Percentiles rank a stretch among this genome's conserved stretches.
Conservation (phyloP, 1,284 basidiomycete genomes). For the Wolfiporia cocos region DNA sequence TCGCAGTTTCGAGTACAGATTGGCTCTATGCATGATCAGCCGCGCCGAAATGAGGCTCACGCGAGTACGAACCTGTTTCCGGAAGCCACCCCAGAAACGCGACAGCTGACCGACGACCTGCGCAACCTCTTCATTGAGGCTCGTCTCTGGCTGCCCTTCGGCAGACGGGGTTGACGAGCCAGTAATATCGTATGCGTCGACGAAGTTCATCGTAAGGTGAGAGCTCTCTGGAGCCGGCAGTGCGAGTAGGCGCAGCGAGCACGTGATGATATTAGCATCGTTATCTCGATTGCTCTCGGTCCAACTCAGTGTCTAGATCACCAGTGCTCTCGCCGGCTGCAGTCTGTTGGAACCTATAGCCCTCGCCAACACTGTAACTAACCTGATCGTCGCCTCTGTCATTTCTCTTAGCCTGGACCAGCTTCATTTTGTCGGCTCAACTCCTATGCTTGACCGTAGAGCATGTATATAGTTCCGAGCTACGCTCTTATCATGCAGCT, state of each 20-base stretch:
- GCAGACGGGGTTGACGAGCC: constrained; percentile 40
- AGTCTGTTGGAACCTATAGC: too few species aligned
- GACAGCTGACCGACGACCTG: constrained; percentile 84
- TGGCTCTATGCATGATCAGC: constrained; percentile 51
- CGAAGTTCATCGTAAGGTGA: constrained; percentile 53
- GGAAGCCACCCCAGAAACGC: constrained; percentile 84
- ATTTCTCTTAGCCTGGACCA: too few species aligned
- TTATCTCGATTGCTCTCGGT: too few species aligned
- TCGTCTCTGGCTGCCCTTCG: constrained; percentile 41
- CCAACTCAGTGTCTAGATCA: too few species aligned
- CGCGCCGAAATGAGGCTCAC: not conserved
- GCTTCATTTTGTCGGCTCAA: too few species aligned
- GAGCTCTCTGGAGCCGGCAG: not conserved
- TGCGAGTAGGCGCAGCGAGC: not conserved
- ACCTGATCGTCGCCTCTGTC: too few species aligned
- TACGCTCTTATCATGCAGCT: too few species aligned
- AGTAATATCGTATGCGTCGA: constrained; percentile 59
- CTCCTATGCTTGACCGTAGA: too few species aligned
- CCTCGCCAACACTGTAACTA: too few species aligned
- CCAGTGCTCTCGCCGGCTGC: too few species aligned
- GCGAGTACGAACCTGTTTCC: constrained; percentile 64
- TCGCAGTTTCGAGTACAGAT: constrained; percentile 62
- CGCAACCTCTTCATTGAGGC: constrained; percentile 79
- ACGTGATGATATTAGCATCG: not conserved
- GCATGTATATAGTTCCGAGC: too few species aligned